Percentiles rank a stretch among this genome's conserved stretches.
Evolutionary conservation across 164 flowering plant genomes (phyloP).

Genomic region (Akebia trifoliata): DNA sequence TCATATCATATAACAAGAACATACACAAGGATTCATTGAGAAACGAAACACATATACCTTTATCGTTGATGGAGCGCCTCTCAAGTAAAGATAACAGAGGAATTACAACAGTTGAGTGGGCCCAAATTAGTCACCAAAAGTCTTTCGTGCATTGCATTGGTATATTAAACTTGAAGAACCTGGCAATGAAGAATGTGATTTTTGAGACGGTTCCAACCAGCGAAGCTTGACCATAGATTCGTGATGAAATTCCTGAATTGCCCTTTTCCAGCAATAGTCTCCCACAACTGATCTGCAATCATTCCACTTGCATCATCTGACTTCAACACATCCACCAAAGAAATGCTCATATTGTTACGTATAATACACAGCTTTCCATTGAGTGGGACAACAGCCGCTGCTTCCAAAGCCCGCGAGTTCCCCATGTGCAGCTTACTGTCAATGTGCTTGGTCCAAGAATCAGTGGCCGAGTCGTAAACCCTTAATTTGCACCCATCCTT

Average conservation of each 20-base stretch:
- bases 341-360: constrained; percentile 75
- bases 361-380: constrained; percentile 68
- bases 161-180: constrained; percentile 58
- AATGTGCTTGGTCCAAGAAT: constrained; percentile 65
- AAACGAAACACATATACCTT: not conserved
- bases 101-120: not conserved
- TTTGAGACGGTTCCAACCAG: constrained; percentile 55
- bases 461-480: constrained; percentile 51
- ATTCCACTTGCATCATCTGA: constrained; percentile 21
- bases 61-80: not conserved
- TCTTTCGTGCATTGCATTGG: not conserved
- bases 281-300: constrained; percentile 57
- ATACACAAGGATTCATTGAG: too few relatives aligned
- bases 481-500: constrained; percentile 83
- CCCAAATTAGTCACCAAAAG: not conserved
- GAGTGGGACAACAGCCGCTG: constrained; percentile 67
- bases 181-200: constrained; percentile 78
- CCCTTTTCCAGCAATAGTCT: constrained; percentile 67
- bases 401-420: constrained; percentile 63
- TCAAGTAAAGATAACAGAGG: not conserved
- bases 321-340: constrained; percentile 57
- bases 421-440: constrained; percentile 74
- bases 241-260: constrained; percentile 57
- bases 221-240: constrained; percentile 62
- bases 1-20: too few relatives aligned